Base-by-base conservation (phyloP, 2,329 filamentous ascomycete species). In the Ophiostoma populinum region DNA sequence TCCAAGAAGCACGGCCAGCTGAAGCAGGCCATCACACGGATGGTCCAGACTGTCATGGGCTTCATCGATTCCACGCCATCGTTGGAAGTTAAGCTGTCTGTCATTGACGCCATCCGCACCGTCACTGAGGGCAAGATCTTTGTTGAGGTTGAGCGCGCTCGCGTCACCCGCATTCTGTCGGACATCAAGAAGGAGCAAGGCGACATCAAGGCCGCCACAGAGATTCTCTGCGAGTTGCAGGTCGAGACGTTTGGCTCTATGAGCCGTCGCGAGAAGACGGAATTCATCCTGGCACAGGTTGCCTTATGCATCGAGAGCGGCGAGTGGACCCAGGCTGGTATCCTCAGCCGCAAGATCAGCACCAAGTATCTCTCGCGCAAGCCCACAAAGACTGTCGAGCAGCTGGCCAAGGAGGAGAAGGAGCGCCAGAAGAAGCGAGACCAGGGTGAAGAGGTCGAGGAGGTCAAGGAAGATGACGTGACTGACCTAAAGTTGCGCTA, bases 1-100 rank as follows among this genome's bases (percentile, higher is more conserved):
- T 95, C 90, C 45, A 98, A 98, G 75, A 98, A 98, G 66, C 90
- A 98, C 80, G 82, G 86, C 49, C 90, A 98, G 65, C 85, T 98
- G 53, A 98, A 98, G 61, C 90, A 95, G 61, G 90, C 90, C 51
- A 90, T 86, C 51, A 95, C 90, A 49, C 90, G 87, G 65, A 98
- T 98, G 90, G 86, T 98, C 41, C 90, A 98, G 65, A 79, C 77
- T 32, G 85, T 93, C 43, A 93, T 98, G 76, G 68, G 65, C 40
- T 94, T 95, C 57, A 61, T 98, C 50, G 80, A 92, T 51, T 73
- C 80, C 31, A 85, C 85, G 16, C 85, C 90, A 22, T 79, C 73
- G 50, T 52, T 82, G 41, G 85, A 94, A 47, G 85, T 75, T 24
- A 98, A 95, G 63, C 65, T 98, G 38, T 79, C 81, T 16, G 75